Evolutionary conservation across 2,329 filamentous ascomycete species (phyloP), one percentile per base, ranked within the genome.

Genomic region (Colletotrichum incanum): DNA sequence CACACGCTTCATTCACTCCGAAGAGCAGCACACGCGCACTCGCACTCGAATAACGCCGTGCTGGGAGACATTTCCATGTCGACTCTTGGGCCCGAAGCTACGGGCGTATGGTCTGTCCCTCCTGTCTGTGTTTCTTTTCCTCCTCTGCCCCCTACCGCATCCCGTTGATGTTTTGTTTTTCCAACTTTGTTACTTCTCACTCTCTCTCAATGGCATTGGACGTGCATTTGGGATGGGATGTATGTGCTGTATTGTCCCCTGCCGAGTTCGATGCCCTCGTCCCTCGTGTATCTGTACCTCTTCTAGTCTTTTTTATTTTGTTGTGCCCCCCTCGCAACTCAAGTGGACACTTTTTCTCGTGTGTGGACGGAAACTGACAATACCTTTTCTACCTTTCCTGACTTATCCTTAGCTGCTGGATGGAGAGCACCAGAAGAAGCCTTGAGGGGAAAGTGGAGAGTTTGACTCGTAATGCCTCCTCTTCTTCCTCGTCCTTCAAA

Each of bases 391-490:
- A 34, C 12, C 54, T 28, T 54, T 60, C 50, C 45, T 37, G 67
- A 39, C 45, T 55, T 52, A 34, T 66, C 45, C 55, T 50, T 34
- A 65, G 43, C 45, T 59, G 41, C 26, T 49, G 34, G 67, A 70
- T 67, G 66, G 68, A 28, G 26, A 43, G 55, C 20, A 39, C 39
- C 20, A n/a, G 58, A 68, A 67, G 55, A 58, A 52, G 61, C 59
- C 31, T 67, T n/a, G 54, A 7, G n/a, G 37, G 23, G 37, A 52
- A 72, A 58, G 69, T 69, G 65, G 65, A n/a, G 58, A 45, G n/a
- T 31, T 72, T 69, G 69, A 71, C 69, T 72, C 59, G 69, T 58
- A 59, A 65, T 70, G 61, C 45, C 45, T 37, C 45, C 60, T 50
- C 43, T 49, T 47, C 64, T 23, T 41, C 52, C 34, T 59, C 49